Conservation (phyloP, 2,329 filamentous ascomycete genomes). For the Seiridium cupressi region DNA sequence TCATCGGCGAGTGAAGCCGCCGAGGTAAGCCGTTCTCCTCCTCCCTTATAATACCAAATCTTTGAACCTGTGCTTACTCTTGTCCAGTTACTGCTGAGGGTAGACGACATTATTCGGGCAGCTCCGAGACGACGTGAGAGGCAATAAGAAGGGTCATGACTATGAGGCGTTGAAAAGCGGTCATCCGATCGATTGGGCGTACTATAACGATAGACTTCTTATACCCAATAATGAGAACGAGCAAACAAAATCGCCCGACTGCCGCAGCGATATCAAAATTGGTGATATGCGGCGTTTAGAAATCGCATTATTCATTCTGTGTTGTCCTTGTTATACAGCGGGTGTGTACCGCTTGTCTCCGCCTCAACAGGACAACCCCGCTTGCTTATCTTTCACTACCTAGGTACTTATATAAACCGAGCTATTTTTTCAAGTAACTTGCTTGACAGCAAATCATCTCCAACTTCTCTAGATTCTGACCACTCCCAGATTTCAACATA, state of each 20-base stretch:
- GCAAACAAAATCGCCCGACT: background rate
- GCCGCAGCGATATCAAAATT: background rate
- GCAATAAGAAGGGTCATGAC: constrained; percentile 46
- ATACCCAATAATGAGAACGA: constrained; percentile 12
- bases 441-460: no score
- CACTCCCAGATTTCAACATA: no score
- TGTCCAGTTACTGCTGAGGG: constrained; percentile 77
- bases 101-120: constrained; percentile 96
- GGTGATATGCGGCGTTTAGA: no score
- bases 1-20: constrained; percentile 94
- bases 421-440: no score
- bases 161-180: background rate
- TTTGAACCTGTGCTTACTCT: constrained; percentile 19
- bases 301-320: no score
- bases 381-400: no score
- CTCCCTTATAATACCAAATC: background rate
- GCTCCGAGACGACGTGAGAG: constrained; percentile 82
- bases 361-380: no score
- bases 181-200: constrained; percentile 7
- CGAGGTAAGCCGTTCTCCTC: constrained; percentile 62
- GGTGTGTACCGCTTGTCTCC: no score
- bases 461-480: no score
- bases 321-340: no score
- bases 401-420: no score
- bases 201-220: constrained; percentile 11